Evolutionary conservation across 768 basidiomycete species (phyloP), one percentile per base, ranked within the genome.

Genomic region (Pseudohyphozyma bogoriensis): DNA sequence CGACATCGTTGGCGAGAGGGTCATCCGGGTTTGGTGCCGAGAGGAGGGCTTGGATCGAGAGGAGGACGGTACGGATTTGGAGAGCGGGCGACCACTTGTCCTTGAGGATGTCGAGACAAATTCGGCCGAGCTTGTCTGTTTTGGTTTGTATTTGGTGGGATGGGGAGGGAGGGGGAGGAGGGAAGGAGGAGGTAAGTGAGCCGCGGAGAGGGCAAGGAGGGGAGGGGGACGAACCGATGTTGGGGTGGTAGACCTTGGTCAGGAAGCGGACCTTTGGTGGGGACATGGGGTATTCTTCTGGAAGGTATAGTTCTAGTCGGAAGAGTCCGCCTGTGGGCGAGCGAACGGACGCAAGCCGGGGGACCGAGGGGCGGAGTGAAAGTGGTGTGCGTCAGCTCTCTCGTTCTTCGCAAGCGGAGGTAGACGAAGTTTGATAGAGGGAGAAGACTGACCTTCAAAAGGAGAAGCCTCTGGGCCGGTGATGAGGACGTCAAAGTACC

Each of bases 71-170:
- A 68, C 95, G 85, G 76, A 99, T 99, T 74, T 99, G 95, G 22
- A 99, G 80, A 0, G 95, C 95, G 24, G 95, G 95, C 13, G 91
- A 95, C 95, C 95, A 99, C 79, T 97, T 97, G 76, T 99, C 95
- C 80, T 99, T 99, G 71, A 99, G 78, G 70, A 99, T 97, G 74
- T 99, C 95, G 58, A 99, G 77, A 75, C 95, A 99, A 76, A 99
- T 99, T 24, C 95, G 83, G 37, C 95, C 95, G 33, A 99, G 85
- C 76, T 99, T 99, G 76, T 99, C 93, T 97, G 68, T 33, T 49
- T 24, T 33, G n/a, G 2, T 20, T 2, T 4, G 42, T 22, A 29
- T n/a, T n/a, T n/a, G n/a, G n/a, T n/a, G n/a, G n/a, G n/a, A n/a
- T n/a, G n/a, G n/a, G n/a, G n/a, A n/a, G n/a, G n/a, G n/a, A n/a